Percentiles rank a stretch among this genome's conserved stretches.
Evolutionary conservation across 192 early-diverging fungal species (phyloP).

Genomic region (Umbelopsis vinacea): DNA sequence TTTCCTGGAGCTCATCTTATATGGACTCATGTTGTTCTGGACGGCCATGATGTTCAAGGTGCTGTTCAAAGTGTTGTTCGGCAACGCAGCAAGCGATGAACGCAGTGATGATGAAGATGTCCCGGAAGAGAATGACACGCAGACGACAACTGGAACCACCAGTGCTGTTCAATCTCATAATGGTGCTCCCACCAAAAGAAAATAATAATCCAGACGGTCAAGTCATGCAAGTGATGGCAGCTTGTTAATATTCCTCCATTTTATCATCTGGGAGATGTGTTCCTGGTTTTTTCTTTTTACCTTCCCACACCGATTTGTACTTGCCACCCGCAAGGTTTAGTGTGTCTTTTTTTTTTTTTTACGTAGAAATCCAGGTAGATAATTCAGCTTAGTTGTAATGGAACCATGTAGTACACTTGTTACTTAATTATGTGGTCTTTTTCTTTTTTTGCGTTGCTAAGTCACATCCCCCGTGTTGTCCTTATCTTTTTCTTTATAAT

Average conservation of each 20-base stretch:
- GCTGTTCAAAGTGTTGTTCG: conserved; percentile 59
- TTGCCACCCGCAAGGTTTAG: background rate
- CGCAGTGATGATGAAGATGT: conserved; percentile 71
- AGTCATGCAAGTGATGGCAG: no score
- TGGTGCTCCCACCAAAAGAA: background rate
- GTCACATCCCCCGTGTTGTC: no score
- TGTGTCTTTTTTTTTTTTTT: background rate
- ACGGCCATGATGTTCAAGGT: conserved; percentile 68
- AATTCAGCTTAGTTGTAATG: background rate
- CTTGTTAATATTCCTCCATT: conserved; percentile 2
- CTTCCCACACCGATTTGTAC: background rate
- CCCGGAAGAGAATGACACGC: conserved; percentile 32
- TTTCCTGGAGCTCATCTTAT: conserved; percentile 53
- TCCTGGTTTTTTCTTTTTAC: background rate
- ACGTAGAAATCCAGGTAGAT: background rate
- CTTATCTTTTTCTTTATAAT: no score
- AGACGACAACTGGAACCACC: background rate
- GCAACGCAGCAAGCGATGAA: conserved; percentile 61
- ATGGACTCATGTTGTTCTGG: conserved; percentile 72
- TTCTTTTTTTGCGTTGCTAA: background rate
- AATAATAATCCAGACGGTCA: background rate
- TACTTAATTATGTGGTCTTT: background rate
- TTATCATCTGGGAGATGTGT: background rate
- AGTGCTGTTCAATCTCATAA: background rate
- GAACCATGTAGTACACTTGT: background rate